Base-by-base conservation (phyloP, 192 early-diverging fungal species). In the Backusella psychrophila region DNA sequence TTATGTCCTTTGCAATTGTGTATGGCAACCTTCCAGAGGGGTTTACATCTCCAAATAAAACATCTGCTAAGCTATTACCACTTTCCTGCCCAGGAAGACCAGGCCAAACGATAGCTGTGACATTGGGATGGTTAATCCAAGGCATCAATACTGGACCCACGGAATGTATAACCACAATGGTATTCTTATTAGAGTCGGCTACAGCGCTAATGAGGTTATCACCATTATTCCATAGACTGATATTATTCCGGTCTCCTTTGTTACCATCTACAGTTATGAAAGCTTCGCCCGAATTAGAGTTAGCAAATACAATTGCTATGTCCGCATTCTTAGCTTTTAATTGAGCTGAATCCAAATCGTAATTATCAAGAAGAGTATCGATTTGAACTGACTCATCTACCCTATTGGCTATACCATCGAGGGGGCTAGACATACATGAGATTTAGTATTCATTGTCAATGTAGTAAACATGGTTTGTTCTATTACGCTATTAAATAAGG, bases 31-130 rank as follows among this genome's bases (percentile, higher is more conserved):
- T 78, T 11, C 80, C 80, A 29, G 85, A 86, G 21, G 91, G 89
- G 76, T 89, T 91, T 46, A 91, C 83, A 69, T 86, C 78, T 29
- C 90, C 90, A 66, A 91, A 91, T n/a, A 92, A 79, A 31, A 92
- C 79, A 71, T 92, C 89, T 46, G 90, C 90, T 53, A 92, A 74
- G 46, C 87, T 76, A 78, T 91, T 89, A 69, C 91, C 91, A 66
- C 82, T 69, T 71, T 93, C 91, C 78, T 92, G 89, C 23, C 91
- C 91, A 31, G 90, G 90, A 69, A 92, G 74, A 36, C 80, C 75
- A 23, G 90, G 87, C 35, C 78, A 79, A 74, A 91, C 70, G 3
- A 89, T 79, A 59, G 86, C 87, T 9, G 75, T 85, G 71, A 91
- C 74, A 75, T 91, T 90, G n/a, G 89, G 88, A 72, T 91, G 83